A percentile compares a stretch with the other conserved stretches of the same genome.
Evolutionary conservation across 2,329 filamentous ascomycete species (phyloP).

Genomic region (Lecanoromycetidae sp.): DNA sequence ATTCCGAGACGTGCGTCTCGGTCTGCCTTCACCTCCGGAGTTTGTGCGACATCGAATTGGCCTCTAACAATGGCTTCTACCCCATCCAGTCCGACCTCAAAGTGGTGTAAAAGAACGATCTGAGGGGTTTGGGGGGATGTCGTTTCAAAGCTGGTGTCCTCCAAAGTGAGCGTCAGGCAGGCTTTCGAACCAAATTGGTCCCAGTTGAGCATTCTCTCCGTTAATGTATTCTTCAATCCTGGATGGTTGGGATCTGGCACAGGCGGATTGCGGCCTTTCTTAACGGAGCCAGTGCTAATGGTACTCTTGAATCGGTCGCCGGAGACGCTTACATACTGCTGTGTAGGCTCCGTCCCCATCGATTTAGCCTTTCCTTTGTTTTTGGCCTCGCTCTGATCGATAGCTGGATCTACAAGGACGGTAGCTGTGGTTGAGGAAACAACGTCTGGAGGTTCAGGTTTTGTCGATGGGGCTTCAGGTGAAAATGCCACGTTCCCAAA

Average conservation of each 20-base stretch:
- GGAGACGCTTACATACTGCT: neutral
- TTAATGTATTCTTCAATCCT: slow-evolving; percentile 5
- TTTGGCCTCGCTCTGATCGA: too few relatives aligned
- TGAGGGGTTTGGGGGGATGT: neutral
- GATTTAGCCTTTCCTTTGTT: too few relatives aligned
- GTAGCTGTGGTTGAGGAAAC: too few relatives aligned
- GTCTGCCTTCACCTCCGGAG: neutral
- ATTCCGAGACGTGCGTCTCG: slow-evolving; percentile 10
- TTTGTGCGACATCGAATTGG: slow-evolving; percentile 1
- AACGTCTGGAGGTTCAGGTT: too few relatives aligned
- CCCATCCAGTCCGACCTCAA: slow-evolving; percentile 12
- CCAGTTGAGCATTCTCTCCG: slow-evolving; percentile 7
- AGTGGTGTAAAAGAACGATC: slow-evolving; percentile 7
- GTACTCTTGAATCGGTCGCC: neutral
- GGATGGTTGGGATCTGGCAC: slow-evolving; percentile 5
- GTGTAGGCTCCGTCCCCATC: neutral
- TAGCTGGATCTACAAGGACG: too few relatives aligned
- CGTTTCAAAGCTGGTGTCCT: neutral
- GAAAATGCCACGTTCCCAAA: too few relatives aligned
- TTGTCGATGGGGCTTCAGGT: too few relatives aligned
- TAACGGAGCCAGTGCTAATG: neutral
- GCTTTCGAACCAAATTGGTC: neutral
- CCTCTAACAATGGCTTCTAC: slow-evolving; percentile 13
- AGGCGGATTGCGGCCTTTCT: neutral
- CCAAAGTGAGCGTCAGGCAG: slow-evolving; percentile 8